Evolutionary conservation across 2,329 filamentous ascomycete genomes (phyloP), one percentile per base, ranked within the genome.

Genomic region (Rutstroemia sp.): DNA sequence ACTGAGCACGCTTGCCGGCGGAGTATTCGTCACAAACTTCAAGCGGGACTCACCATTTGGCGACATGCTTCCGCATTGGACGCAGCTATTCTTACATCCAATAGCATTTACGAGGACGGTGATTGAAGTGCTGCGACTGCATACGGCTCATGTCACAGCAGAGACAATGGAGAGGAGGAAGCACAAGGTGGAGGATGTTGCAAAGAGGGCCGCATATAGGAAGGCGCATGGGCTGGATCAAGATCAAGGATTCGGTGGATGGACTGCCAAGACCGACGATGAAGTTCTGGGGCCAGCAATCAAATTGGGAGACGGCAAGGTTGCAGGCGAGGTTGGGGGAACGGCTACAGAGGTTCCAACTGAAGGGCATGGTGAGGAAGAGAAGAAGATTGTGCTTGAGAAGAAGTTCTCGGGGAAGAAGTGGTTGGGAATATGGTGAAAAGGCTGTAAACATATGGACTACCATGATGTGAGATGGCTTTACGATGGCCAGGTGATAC

Each of bases 181-280:
- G 66, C 80, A 80, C 67, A 85, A 84, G 63, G 79, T 90, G 56
- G 90, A 96, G 63, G 94, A 99, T 74, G 86, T 94, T 27, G 81
- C 86, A 71, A 96, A 96, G 82, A 81, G 92, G 66, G 82, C 82
- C 59, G 85, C 88, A 71, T 99, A 90, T 73, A 84, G 92, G 66
- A 86, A 90, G 72, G 90, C 87, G 59, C 90, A 96, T 76, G 91
- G 90, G 9, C 71, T 95, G 67, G 86, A 91, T 70, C 75, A 80
- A 64, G 77, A 79, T 66, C 75, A 80, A 52, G 77, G 78, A 34
- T 77, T 85, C 65, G 76, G 75, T 7, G 74, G 75, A 3, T 77
- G 76, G 75, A 73, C 69, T 12, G 71, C 72, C 61, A 75, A 63
- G 67, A 67, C 34, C 61, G 72, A 69, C 60, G 57, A 53, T 23